Percentiles rank a stretch among this genome's conserved stretches.
These are phyloP conservation scores for Amanita phalloides DNA, from an alignment of 768 basidiomycete genomes.

Conservation along the genomic window DNA sequence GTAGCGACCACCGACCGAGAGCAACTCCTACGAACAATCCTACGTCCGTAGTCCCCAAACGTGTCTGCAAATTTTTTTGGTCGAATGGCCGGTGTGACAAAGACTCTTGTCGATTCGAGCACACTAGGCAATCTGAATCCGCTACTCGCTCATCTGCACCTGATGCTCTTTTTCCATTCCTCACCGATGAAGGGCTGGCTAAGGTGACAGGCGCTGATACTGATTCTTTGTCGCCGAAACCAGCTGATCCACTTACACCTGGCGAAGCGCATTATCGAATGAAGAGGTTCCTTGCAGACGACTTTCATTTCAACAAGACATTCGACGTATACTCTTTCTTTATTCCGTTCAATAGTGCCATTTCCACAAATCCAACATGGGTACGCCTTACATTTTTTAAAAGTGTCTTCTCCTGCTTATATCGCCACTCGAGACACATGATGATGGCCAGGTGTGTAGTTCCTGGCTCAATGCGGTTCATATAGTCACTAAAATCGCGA, in stretches of 20 bases:
- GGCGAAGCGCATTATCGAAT: constrained; percentile 35
- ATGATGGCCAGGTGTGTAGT: constrained; percentile 39
- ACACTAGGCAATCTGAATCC: constrained; percentile 14
- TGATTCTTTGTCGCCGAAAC: constrained; percentile 30
- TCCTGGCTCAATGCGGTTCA: not conserved
- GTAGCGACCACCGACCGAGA: not conserved
- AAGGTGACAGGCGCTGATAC: constrained; percentile 31
- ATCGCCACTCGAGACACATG: constrained; percentile 22
- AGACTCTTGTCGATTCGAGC: constrained; percentile 32
- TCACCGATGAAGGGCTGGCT: constrained; percentile 34
- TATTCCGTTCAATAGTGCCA: constrained; percentile 24
- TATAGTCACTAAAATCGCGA: not conserved
- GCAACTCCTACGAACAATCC: constrained; percentile 4
- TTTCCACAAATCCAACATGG: constrained; percentile 27
- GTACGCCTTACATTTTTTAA: constrained; percentile 16
- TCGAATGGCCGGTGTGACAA: constrained; percentile 31
- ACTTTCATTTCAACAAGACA: constrained; percentile 28
- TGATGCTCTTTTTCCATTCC: constrained; percentile 26
- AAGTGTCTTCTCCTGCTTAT: not conserved
- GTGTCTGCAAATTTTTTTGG: constrained; percentile 40
- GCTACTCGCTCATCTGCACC: constrained; percentile 7
- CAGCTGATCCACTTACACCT: constrained; percentile 24
- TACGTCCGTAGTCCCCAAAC: constrained; percentile 16
- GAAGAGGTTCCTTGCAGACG: constrained; percentile 30
- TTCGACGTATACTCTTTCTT: constrained; percentile 38